phyloP scores from a whole-genome alignment of 2,329 filamentous ascomycete species.

The Cadophora luteo-olivacea region DNA sequence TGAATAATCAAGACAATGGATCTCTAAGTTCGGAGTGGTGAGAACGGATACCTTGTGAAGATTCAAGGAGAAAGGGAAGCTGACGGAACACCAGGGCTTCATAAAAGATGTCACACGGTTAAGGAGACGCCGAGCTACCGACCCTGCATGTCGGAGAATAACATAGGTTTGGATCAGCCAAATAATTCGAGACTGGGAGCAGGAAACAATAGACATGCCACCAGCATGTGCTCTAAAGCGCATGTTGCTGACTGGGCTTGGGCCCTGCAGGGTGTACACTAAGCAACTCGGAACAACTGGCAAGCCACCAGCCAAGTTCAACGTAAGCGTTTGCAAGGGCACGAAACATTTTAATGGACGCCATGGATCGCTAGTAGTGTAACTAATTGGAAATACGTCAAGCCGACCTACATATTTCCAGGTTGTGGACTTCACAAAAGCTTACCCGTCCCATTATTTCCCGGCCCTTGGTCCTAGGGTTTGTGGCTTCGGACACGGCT shows the following conservation, averaged over 20 bases:
- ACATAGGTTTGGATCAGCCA: no score
- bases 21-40: background rate
- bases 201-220: background rate
- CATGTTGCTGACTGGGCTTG: background rate
- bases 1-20: background rate
- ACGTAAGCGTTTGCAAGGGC: background rate
- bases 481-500: background rate
- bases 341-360: background rate
- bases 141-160: slow-evolving; percentile 3
- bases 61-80: background rate
- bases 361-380: background rate
- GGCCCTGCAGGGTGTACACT: slow-evolving; percentile 4
- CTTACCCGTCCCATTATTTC: background rate
- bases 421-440: background rate
- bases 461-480: background rate
- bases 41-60: background rate
- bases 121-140: background rate
- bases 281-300: slow-evolving; percentile 1
- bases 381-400: background rate
- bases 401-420: background rate
- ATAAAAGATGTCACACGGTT: background rate
- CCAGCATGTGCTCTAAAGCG: background rate
- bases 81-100: no score
- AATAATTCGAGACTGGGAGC: background rate
- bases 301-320: background rate